Evolutionary conservation across 1,284 basidiomycete genomes (phyloP).

Genomic region (Pisolithus thermaeus): DNA sequence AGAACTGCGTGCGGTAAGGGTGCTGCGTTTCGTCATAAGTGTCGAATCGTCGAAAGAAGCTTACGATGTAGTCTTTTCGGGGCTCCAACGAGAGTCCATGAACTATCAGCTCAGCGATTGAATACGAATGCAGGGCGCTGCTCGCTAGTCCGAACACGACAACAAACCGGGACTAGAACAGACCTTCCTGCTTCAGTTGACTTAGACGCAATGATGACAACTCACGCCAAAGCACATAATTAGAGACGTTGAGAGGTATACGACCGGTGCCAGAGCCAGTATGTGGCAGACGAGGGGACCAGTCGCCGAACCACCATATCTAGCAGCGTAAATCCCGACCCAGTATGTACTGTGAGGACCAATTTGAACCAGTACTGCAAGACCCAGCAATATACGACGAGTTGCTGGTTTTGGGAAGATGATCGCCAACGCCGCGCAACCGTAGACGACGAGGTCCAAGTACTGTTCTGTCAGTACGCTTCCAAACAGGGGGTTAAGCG

Average conservation of each 20-base stretch:
- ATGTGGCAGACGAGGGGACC: conserved; percentile 57
- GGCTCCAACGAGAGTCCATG: conserved; percentile 16
- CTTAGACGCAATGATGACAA: conserved; percentile 5
- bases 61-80: conserved; percentile 17
- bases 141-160: conserved; percentile 12
- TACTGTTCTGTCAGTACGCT: conserved; percentile 31
- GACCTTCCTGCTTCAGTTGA: not conserved
- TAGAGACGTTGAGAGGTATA: conserved; percentile 37
- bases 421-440: conserved; percentile 30
- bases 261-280: conserved; percentile 48
- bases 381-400: conserved; percentile 30
- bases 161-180: conserved; percentile 13
- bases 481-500: conserved; percentile 43
- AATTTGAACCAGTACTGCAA: conserved; percentile 43
- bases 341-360: conserved; percentile 62
- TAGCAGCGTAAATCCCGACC: conserved; percentile 51
- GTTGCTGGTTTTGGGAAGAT: conserved; percentile 30
- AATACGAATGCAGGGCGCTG: conserved; percentile 22
- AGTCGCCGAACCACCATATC: conserved; percentile 43
- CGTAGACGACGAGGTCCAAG: conserved; percentile 34
- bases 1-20: conserved; percentile 17
- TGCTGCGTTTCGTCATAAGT: conserved; percentile 1
- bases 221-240: conserved; percentile 41
- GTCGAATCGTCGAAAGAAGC: conserved; percentile 4
- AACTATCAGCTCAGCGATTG: conserved; percentile 14